These are phyloP conservation scores for Mycogone perniciosa DNA, from an alignment of 2,329 filamentous ascomycete genomes.

Conservation along the genomic window DNA sequence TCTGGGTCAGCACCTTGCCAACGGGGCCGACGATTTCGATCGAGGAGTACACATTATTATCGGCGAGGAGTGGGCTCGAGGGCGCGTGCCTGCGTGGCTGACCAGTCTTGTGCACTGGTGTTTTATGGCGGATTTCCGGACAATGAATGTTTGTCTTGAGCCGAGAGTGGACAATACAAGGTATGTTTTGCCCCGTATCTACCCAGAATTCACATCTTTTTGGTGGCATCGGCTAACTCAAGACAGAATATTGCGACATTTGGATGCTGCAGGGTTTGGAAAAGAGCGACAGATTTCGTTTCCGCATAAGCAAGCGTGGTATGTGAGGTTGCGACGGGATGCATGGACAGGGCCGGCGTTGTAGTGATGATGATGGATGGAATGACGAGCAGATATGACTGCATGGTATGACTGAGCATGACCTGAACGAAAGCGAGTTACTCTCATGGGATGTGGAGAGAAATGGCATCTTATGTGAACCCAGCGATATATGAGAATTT, in stretches of 20 bases:
- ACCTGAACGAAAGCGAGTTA: not conserved
- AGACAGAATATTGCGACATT: constrained; percentile 42
- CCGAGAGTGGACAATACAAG: constrained; percentile 85
- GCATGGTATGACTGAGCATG: not conserved
- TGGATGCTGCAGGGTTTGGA: constrained; percentile 70
- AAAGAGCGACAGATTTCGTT: constrained; percentile 83
- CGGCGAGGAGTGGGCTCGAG: constrained; percentile 87
- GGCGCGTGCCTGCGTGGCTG: constrained; percentile 75
- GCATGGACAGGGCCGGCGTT: constrained; percentile 67
- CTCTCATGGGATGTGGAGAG: not conserved
- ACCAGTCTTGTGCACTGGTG: constrained; percentile 83
- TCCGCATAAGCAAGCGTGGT: constrained; percentile 86
- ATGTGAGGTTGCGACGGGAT: constrained; percentile 74
- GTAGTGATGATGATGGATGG: constrained; percentile 22
- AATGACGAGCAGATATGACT: not conserved
- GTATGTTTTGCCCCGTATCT: constrained; percentile 43
- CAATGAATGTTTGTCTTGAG: constrained; percentile 77
- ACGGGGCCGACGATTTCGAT: constrained; percentile 70
- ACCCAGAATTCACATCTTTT: not conserved
- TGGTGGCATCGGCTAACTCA: not conserved
- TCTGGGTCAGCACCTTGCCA: constrained; percentile 62
- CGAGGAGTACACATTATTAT: constrained; percentile 83
- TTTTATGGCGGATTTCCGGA: constrained; percentile 70
- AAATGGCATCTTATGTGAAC: too few relatives aligned
- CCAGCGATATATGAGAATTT: too few relatives aligned